Evolutionary conservation across 352 stramenopile species (phyloP).

Genomic region (Pythium aquatile): DNA sequence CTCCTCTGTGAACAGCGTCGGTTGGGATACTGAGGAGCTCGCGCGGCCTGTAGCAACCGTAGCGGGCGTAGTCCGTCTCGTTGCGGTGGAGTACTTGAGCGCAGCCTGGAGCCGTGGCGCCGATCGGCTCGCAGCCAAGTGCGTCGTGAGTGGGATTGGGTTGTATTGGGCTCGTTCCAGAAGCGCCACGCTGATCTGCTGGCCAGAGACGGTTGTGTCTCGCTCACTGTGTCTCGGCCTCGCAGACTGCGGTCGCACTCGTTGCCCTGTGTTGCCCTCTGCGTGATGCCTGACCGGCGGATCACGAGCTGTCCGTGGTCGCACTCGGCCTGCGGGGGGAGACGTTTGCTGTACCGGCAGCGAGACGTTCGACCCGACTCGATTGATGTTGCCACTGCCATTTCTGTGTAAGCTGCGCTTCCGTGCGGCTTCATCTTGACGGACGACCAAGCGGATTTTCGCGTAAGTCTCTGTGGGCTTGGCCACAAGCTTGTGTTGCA

Average conservation of each 20-base stretch:
- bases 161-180: slow-evolving; percentile 39
- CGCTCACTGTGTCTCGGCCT: slow-evolving; percentile 26
- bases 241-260: slow-evolving; percentile 43
- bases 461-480: slow-evolving; percentile 59
- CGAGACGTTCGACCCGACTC: neutral
- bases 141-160: slow-evolving; percentile 15
- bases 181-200: slow-evolving; percentile 32
- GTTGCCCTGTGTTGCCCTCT: neutral
- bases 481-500: slow-evolving; percentile 43
- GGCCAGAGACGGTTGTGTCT: slow-evolving; percentile 17
- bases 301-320: neutral
- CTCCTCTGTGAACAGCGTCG: slow-evolving; percentile 2
- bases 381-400: slow-evolving; percentile 3
- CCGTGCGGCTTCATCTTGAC: slow-evolving; percentile 30
- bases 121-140: slow-evolving; percentile 27
- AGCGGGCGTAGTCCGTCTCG: neutral
- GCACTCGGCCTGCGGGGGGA: neutral
- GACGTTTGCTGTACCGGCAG: neutral
- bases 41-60: neutral
- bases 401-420: slow-evolving; percentile 54
- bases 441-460: slow-evolving; percentile 39
- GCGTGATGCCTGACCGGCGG: slow-evolving; percentile 1
- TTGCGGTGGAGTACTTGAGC: neutral
- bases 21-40: neutral
- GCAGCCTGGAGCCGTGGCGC: slow-evolving; percentile 17